phyloP scores from a whole-genome alignment of 1,139 yeast genomes.

The Taiozyma sp. region DNA sequence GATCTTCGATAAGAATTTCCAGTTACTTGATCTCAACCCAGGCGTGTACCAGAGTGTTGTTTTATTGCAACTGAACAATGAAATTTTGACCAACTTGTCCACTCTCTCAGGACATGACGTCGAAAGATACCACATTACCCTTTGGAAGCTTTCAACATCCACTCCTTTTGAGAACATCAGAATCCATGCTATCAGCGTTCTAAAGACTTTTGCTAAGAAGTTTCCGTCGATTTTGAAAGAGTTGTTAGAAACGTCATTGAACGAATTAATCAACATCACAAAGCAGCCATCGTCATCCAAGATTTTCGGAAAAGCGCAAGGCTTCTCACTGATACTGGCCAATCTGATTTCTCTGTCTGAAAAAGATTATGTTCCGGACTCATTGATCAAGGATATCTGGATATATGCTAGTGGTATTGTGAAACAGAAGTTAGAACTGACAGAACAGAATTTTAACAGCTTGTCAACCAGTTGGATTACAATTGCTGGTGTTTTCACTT shows the following conservation, averaged over 20 bases:
- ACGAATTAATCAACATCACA: constrained; percentile 30
- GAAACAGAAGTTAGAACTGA: constrained; percentile 26
- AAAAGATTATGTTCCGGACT: constrained; percentile 32
- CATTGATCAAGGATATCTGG: constrained; percentile 31
- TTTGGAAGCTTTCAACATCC: constrained; percentile 30
- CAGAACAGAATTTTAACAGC: constrained; percentile 34
- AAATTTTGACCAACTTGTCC: constrained; percentile 22
- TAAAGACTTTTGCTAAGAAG: constrained; percentile 30
- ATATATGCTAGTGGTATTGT: constrained; percentile 30
- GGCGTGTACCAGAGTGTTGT: constrained; percentile 21
- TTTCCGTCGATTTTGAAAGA: constrained; percentile 29
- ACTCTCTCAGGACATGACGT: constrained; percentile 28
- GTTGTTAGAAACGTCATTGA: constrained; percentile 26
- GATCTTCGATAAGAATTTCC: constrained; percentile 15
- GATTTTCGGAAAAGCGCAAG: constrained; percentile 33
- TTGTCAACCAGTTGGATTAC: constrained; percentile 65
- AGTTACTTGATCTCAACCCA: constrained; percentile 10
- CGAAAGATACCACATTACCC: constrained; percentile 24
- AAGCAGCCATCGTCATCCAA: constrained; percentile 29
- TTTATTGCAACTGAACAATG: constrained; percentile 23
- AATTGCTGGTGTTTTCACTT: constrained; percentile 71
- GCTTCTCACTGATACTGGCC: constrained; percentile 36
- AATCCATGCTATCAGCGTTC: constrained; percentile 31
- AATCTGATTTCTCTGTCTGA: constrained; percentile 30
- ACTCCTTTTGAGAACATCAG: constrained; percentile 33